These are phyloP conservation scores for Backusella liffmaniae DNA, from an alignment of 192 early-diverging fungal genomes.

Conservation along the genomic window DNA sequence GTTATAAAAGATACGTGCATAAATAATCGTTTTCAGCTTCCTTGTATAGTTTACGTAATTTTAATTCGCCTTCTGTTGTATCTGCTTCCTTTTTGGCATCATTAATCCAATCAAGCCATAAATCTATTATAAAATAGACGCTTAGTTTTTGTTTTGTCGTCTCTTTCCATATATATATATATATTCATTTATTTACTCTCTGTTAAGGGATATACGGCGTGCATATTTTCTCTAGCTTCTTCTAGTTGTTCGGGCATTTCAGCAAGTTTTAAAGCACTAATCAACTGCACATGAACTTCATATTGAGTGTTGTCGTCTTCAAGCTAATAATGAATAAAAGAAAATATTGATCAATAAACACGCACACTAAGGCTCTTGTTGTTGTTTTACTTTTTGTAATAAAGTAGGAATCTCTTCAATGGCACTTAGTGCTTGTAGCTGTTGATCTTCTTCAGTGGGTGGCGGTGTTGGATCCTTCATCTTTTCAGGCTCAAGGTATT, in stretches of 20 bases:
- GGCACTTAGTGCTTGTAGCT: background rate
- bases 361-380: background rate
- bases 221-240: slow-evolving; percentile 56
- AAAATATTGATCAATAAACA: background rate
- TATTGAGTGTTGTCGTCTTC: slow-evolving; percentile 38
- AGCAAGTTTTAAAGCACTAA: slow-evolving; percentile 38
- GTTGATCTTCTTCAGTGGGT: background rate
- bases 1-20: slow-evolving; percentile 46
- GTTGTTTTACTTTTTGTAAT: background rate
- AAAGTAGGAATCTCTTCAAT: background rate
- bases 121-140: slow-evolving; percentile 37
- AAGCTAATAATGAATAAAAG: background rate
- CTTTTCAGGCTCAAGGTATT: background rate
- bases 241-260: slow-evolving; percentile 50
- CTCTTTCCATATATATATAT: background rate
- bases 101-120: slow-evolving; percentile 77
- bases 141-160: background rate
- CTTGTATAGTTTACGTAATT: slow-evolving; percentile 51
- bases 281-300: slow-evolving; percentile 49
- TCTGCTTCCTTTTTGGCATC: slow-evolving; percentile 54
- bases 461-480: background rate
- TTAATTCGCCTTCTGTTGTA: slow-evolving; percentile 45
- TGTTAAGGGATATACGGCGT: slow-evolving; percentile 54
- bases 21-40: slow-evolving; percentile 64
- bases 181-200: slow-evolving; percentile 45